Evolutionary conservation across 176 grass and related monocot genomes (phyloP), one percentile per base, ranked within the genome.

Genomic region (Pharus latifolius): DNA sequence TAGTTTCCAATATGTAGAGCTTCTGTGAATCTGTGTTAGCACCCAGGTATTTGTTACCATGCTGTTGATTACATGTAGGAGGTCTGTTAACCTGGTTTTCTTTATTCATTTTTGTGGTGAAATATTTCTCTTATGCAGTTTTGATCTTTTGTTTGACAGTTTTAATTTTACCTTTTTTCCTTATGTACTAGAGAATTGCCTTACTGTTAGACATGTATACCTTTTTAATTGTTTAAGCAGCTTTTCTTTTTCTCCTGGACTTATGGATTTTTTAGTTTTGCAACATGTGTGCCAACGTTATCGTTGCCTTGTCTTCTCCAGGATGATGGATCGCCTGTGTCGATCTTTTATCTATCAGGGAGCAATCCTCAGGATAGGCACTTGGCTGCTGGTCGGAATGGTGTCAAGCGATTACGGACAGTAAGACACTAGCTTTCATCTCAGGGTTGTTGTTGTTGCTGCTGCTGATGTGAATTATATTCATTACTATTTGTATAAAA

Each of bases 311-410:
- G 26, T 79, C 30, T 77, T 83, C 60, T 80, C 70, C 84, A 99
- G 96, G 96, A 99, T 73, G 96, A 99, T 68, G 90, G 96, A 43
- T 91, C 87, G 11, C 41, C 84, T 18, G 96, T 99, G 58, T 99
- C 96, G 20, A 95, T 99, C 65, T 99, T 99, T 82, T 87, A 84
- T 77, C 82, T 99, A 57, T 95, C 87, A 61, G 96, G 90, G 73
- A 94, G 79, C 73, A 95, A 73, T 69, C 71, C 82, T 76, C 96
- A 99, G 70, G 96, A 99, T 75, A 82, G 90, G 17, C 90, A 94
- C 56, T 88, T 95, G 80, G 79, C 83, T 80, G 96, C 96, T 78
- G 96, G 90, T 42, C 90, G 87, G 14, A 95, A 99, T 74, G 96
- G 96, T 57, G 90, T 95, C 63, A 99, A 95, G 68, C 80, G 96